A percentile compares a stretch with the other conserved stretches of the same genome.
Conservation (phyloP, 805 yeast species). For the Metschnikowia similis region DNA sequence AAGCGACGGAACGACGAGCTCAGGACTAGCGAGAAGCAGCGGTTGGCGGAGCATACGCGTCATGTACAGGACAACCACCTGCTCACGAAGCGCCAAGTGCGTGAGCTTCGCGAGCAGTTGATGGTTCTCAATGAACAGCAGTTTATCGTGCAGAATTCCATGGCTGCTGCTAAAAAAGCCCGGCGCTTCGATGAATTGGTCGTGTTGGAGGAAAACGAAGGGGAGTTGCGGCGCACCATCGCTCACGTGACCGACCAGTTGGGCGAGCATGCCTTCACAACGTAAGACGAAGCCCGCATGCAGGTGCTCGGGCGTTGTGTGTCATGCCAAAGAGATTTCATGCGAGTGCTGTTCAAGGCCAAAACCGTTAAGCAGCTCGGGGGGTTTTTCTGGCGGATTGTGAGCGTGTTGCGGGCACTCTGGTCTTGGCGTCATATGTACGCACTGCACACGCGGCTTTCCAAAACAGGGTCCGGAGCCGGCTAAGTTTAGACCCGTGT, state of each 20-base stretch:
- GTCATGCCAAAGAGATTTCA: no score
- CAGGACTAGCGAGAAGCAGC: constrained; percentile 26
- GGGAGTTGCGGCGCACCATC: constrained; percentile 53
- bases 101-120: constrained; percentile 63
- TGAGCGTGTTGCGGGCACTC: background rate
- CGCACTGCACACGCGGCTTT: background rate
- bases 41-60: constrained; percentile 12
- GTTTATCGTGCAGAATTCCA: constrained; percentile 63
- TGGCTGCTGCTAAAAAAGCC: constrained; percentile 55
- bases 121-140: constrained; percentile 86
- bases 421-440: background rate
- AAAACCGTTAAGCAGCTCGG: no score
- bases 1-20: constrained; percentile 53
- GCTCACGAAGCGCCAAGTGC: constrained; percentile 48
- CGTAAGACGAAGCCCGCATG: background rate
- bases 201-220: constrained; percentile 53
- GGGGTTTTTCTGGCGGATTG: background rate
- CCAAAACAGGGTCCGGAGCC: background rate
- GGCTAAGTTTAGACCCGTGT: no score
- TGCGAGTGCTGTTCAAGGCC: no score
- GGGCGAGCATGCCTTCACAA: constrained; percentile 48
- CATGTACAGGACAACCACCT: constrained; percentile 17
- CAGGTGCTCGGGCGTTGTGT: background rate
- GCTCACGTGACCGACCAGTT: constrained; percentile 42
- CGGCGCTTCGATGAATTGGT: constrained; percentile 75